Conservation (phyloP, 1,139 yeast genomes). For the Debaryomyces robertsiae region DNA sequence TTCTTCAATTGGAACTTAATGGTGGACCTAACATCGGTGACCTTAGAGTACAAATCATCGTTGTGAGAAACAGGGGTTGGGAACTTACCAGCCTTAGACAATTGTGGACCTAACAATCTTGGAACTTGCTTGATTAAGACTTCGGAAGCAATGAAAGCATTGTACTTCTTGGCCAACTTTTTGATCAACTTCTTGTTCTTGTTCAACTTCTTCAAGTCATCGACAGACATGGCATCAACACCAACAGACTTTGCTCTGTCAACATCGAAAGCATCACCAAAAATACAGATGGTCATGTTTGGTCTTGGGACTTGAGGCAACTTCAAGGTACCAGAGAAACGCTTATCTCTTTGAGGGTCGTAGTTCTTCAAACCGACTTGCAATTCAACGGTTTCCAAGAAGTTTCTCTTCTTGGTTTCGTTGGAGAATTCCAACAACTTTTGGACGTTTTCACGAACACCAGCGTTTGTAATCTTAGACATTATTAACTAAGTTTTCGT, state of each 20-base stretch:
- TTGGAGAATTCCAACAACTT: slow-evolving; percentile 86
- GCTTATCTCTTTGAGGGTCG: slow-evolving; percentile 99
- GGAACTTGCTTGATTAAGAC: slow-evolving; percentile 99
- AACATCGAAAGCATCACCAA: slow-evolving; percentile 99
- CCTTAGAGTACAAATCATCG: slow-evolving; percentile 96
- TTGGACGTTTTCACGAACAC: slow-evolving; percentile 96
- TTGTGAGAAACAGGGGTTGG: slow-evolving; percentile 99
- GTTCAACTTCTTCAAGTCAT: slow-evolving; percentile 99
- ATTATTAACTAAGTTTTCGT: slow-evolving; percentile 57
- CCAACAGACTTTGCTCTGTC: slow-evolving; percentile 99
- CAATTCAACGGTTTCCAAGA: slow-evolving; percentile 99
- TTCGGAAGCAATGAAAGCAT: slow-evolving; percentile 99
- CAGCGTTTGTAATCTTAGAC: slow-evolving; percentile 93
- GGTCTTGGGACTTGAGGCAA: slow-evolving; percentile 99
- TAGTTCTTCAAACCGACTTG: slow-evolving; percentile 99
- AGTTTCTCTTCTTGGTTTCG: slow-evolving; percentile 99
- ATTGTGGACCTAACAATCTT: slow-evolving; percentile 99
- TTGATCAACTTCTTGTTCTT: slow-evolving; percentile 99
- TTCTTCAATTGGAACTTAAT: slow-evolving; percentile 99
- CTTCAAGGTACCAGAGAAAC: slow-evolving; percentile 99
- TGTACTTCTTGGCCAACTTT: slow-evolving; percentile 99
- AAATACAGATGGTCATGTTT: slow-evolving; percentile 99
- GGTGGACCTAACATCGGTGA: slow-evolving; percentile 97
- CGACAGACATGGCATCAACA: slow-evolving; percentile 99
- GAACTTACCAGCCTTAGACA: slow-evolving; percentile 99